Conservation (phyloP, 1,284 basidiomycete genomes). For the Earliella scabrosa region DNA sequence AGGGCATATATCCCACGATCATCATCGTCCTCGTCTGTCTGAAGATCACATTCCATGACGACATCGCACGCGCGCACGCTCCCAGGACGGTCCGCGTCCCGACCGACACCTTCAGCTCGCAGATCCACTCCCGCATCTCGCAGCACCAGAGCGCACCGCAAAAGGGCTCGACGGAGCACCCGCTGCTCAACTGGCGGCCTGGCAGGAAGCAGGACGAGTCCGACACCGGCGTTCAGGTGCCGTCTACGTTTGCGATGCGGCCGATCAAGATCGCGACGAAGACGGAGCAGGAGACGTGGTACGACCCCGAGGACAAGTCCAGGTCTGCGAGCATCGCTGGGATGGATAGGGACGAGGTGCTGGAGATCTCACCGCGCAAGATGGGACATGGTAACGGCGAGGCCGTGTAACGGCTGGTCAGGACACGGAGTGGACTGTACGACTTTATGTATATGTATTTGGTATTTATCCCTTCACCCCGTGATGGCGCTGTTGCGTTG, state of each 20-base stretch:
- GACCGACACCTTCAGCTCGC: neutral
- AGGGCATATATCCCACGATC: neutral
- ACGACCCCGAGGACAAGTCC: neutral
- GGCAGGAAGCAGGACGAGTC: neutral
- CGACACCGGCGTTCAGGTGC: no score
- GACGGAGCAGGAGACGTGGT: neutral
- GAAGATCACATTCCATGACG: conserved; percentile 9
- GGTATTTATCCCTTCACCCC: no score
- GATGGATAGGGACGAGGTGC: neutral
- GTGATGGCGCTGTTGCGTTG: no score
- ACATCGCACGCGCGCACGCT: neutral
- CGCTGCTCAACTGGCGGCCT: neutral
- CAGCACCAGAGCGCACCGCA: neutral
- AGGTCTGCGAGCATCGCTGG: neutral
- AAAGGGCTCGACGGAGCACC: neutral
- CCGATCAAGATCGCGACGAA: neutral
- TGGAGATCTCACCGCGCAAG: no score
- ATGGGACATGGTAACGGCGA: no score
- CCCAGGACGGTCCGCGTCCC: neutral
- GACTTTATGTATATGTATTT: no score
- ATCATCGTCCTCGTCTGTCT: conserved; percentile 13
- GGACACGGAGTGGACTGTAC: no score
- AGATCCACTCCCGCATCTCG: neutral
- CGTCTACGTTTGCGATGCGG: neutral
- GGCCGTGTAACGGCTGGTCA: no score